Conservation (phyloP, 1,284 basidiomycete genomes). For the Spongiforma sp. region DNA sequence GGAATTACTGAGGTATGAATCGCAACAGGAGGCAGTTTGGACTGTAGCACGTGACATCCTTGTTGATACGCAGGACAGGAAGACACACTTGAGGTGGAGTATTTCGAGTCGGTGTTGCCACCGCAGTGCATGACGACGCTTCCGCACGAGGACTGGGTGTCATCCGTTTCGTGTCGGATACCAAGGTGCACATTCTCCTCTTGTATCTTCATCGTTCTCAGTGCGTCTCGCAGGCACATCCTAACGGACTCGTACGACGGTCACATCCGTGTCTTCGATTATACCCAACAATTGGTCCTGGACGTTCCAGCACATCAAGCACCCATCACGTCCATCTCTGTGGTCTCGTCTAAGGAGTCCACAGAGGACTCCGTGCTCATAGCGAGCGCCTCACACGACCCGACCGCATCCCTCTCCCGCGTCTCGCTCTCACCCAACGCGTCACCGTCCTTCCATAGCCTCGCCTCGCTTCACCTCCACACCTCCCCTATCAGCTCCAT, state of each 20-base stretch:
- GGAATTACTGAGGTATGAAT: slow-evolving; percentile 28
- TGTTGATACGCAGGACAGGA: slow-evolving; percentile 53
- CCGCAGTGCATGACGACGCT: slow-evolving; percentile 83
- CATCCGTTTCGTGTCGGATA: slow-evolving; percentile 74
- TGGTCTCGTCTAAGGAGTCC: slow-evolving; percentile 47
- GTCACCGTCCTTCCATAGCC: slow-evolving; percentile 51
- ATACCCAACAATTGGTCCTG: slow-evolving; percentile 61
- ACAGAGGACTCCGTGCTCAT: slow-evolving; percentile 55
- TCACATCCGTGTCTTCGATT: slow-evolving; percentile 74
- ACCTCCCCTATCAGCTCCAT: slow-evolving; percentile 79
- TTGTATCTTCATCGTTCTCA: neutral
- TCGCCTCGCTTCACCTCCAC: slow-evolving; percentile 78
- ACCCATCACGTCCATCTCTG: slow-evolving; percentile 75
- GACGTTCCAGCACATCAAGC: slow-evolving; percentile 62
- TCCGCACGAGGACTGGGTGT: slow-evolving; percentile 95
- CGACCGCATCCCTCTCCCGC: slow-evolving; percentile 70
- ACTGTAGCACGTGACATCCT: slow-evolving; percentile 6
- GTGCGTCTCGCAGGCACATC: slow-evolving; percentile 57
- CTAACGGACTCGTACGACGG: slow-evolving; percentile 86
- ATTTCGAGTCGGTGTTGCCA: slow-evolving; percentile 91
- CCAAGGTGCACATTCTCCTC: slow-evolving; percentile 58
- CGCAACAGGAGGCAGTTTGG: neutral
- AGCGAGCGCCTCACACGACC: slow-evolving; percentile 86
- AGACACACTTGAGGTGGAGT: slow-evolving; percentile 93
- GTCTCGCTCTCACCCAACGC: slow-evolving; percentile 44